Conservation (phyloP, 2,329 filamentous ascomycete genomes). For the Verticillium isaacii region DNA sequence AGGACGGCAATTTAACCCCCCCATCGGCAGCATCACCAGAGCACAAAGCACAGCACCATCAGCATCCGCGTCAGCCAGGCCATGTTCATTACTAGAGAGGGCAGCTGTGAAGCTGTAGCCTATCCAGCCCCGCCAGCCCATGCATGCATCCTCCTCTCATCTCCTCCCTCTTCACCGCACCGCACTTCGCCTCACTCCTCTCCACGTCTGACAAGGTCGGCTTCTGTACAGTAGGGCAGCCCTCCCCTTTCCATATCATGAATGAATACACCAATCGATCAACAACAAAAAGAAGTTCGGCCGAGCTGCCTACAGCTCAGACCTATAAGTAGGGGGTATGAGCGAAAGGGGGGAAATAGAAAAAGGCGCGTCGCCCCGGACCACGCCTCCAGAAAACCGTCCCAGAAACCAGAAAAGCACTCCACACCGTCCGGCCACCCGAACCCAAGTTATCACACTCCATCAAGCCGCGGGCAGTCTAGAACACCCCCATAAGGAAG, state of each 20-base stretch:
- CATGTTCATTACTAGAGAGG: neutral
- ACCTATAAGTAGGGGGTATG: constrained; percentile 3
- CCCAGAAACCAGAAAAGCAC: constrained; percentile 4
- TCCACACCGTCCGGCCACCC: neutral
- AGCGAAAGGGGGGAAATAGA: constrained; percentile 9
- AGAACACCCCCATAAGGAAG: constrained; percentile 48
- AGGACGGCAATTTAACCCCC: too few relatives aligned
- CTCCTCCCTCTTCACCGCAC: neutral
- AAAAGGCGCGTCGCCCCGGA: constrained; percentile 6
- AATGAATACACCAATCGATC: neutral
- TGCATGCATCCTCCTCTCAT: neutral
- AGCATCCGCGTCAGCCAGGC: neutral
- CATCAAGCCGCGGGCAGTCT: constrained; percentile 11
- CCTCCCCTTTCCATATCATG: neutral
- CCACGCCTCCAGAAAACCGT: constrained; percentile 4
- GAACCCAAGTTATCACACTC: neutral
- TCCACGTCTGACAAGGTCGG: neutral
- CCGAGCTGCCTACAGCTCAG: neutral
- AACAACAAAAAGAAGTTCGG: neutral
- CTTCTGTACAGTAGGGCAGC: neutral
- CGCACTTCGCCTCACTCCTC: neutral
- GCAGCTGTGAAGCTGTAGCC: neutral
- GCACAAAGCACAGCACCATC: too few relatives aligned
- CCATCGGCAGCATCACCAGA: neutral
- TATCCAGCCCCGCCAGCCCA: neutral